Percentiles rank a stretch among this genome's conserved stretches.
These are phyloP conservation scores for Botrytis squamosa DNA, from an alignment of 2,329 filamentous ascomycete species.

Conservation along the genomic window DNA sequence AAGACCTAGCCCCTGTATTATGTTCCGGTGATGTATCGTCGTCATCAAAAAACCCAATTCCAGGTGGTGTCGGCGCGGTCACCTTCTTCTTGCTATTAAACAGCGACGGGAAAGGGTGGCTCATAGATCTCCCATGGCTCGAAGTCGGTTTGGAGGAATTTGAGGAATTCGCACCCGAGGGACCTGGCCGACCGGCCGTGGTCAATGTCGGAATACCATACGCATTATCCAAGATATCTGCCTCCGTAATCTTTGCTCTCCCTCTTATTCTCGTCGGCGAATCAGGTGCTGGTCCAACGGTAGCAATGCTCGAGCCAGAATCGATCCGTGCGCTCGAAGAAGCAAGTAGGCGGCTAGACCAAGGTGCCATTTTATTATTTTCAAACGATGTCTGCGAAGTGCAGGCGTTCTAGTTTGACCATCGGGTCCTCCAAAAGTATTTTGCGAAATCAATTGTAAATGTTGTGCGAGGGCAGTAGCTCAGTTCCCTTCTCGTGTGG, in stretches of 20 bases:
- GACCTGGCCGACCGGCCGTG: conserved; percentile 6
- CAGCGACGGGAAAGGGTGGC: conserved; percentile 74
- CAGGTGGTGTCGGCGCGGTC: conserved; percentile 36
- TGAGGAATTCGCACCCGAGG: conserved; percentile 22
- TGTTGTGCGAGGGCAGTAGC: conserved; percentile 25
- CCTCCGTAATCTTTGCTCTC: conserved; percentile 34
- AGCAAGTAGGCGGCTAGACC: conserved; percentile 36
- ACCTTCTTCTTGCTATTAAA: conserved; percentile 61
- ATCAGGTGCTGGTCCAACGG: conserved; percentile 6
- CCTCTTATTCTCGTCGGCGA: conserved; percentile 7
- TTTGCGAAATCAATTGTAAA: conserved; percentile 18
- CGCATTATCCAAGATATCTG: conserved; percentile 38
- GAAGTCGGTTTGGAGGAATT: conserved; percentile 20
- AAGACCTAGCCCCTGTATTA: conserved; percentile 37
- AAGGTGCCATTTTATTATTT: conserved; percentile 37
- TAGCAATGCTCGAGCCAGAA: conserved; percentile 15
- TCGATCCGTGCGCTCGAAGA: conserved; percentile 35
- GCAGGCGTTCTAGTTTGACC: conserved; percentile 16
- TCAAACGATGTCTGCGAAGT: conserved; percentile 13
- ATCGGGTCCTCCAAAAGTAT: conserved; percentile 20
- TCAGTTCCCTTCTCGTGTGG: conserved; percentile 7
- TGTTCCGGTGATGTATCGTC: conserved; percentile 15
- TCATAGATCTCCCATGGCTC: conserved; percentile 55
- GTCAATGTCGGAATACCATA: conserved; percentile 36
- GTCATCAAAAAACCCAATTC: not conserved